Conservation (phyloP, 192 early-diverging fungal species). For the Backusella morwellensis region DNA sequence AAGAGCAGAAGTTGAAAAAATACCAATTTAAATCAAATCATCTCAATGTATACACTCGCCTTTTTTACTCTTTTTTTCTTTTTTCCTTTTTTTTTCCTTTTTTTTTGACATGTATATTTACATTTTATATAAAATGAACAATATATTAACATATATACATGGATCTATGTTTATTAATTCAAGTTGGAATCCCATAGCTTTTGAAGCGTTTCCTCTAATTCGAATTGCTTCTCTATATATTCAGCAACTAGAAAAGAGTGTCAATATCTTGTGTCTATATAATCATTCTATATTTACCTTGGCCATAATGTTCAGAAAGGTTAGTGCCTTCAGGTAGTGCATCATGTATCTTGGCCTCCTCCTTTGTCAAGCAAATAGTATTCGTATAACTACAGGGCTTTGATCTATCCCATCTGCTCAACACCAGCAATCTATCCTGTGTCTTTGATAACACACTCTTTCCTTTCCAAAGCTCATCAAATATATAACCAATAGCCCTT, state of each 20-base stretch:
- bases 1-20: slow-evolving; percentile 44
- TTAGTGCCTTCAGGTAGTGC: slow-evolving; percentile 2
- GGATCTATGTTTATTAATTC: neutral
- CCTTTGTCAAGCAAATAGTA: slow-evolving; percentile 80
- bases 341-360: slow-evolving; percentile 69
- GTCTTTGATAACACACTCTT: slow-evolving; percentile 72
- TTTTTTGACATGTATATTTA: neutral
- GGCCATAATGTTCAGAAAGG: slow-evolving; percentile 9
- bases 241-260: slow-evolving; percentile 3
- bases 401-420: slow-evolving; percentile 74
- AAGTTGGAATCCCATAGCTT: neutral
- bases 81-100: neutral
- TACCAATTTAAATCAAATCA: slow-evolving; percentile 25
- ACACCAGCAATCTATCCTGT: slow-evolving; percentile 62
- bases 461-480: slow-evolving; percentile 88
- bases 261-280: neutral
- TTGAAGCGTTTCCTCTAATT: slow-evolving; percentile 17
- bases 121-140: neutral
- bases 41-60: neutral
- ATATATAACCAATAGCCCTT: slow-evolving; percentile 77
- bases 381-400: slow-evolving; percentile 69
- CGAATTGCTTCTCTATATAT: slow-evolving; percentile 11
- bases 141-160: neutral
- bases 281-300: slow-evolving; percentile 11
- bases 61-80: neutral